Evolutionary conservation across 2,329 filamentous ascomycete species (phyloP).

Genomic region (Immersiporthe knoxdaviesiana): DNA sequence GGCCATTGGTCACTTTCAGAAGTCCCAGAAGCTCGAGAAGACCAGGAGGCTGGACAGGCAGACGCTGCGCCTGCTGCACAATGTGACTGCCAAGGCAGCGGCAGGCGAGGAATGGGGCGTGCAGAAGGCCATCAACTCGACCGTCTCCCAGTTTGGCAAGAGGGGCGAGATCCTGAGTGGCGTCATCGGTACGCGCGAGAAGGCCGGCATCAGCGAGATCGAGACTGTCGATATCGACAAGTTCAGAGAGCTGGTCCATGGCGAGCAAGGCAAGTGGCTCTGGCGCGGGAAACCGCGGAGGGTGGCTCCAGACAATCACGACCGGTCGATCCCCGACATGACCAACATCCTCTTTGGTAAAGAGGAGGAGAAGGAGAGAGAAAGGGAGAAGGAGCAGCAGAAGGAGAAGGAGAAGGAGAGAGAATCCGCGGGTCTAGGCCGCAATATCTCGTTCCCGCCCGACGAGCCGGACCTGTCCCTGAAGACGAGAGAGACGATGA

Average conservation of each 20-base stretch:
- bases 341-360: slow-evolving; percentile 56
- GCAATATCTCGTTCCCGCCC: slow-evolving; percentile 51
- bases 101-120: slow-evolving; percentile 89
- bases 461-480: slow-evolving; percentile 54
- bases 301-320: slow-evolving; percentile 50
- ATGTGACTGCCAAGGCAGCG: slow-evolving; percentile 85
- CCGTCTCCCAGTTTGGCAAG: slow-evolving; percentile 90
- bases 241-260: slow-evolving; percentile 77
- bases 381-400: slow-evolving; percentile 25
- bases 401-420: slow-evolving; percentile 23
- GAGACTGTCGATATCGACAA: slow-evolving; percentile 89
- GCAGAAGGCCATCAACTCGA: slow-evolving; percentile 93
- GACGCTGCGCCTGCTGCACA: slow-evolving; percentile 80
- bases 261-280: slow-evolving; percentile 87
- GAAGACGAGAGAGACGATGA: slow-evolving; percentile 51
- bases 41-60: slow-evolving; percentile 80
- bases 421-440: slow-evolving; percentile 28
- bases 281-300: slow-evolving; percentile 91
- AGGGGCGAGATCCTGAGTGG: slow-evolving; percentile 93
- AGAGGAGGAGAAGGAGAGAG: slow-evolving; percentile 50
- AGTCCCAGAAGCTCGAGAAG: slow-evolving; percentile 77
- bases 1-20: slow-evolving; percentile 87
- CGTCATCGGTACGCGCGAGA: slow-evolving; percentile 86
- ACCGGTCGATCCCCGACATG: slow-evolving; percentile 51
- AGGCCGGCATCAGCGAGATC: slow-evolving; percentile 86